Evolutionary conservation across 1,139 yeast species (phyloP), one percentile per base, ranked within the genome.

Genomic region (Yamadazyma sp.): DNA sequence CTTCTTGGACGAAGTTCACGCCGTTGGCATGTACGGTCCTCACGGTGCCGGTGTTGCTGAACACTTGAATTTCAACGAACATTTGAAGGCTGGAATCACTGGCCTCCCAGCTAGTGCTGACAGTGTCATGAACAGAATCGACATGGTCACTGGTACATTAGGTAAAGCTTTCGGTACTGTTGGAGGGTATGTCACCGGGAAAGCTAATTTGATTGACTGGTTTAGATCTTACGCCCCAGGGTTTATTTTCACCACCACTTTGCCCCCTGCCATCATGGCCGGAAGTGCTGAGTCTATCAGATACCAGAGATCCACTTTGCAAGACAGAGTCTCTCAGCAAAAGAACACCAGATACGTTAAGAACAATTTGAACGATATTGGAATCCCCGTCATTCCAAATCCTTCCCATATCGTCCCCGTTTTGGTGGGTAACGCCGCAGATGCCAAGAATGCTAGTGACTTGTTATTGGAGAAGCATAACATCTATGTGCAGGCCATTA

Each of bases 21-120:
- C 98, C 32, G 98, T 94, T 39, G 99, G 99, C 41, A 80, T 92
- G 85, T 92, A 92, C 62, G 98, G 98, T 56, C 98, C 98, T 45
- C 96, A 87, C 57, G 99, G 99, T 57, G 98, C 96, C 31, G 99
- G 99, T 69, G 98, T 92, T 41, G 97, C 98, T 37, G 98, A 94
- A 66, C 98, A 92, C 62, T 74, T 86, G 57, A 87, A 92, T 64
- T 91, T 88, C 56, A 87, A 87, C 35, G 81, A 82, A 45, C 95
- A 89, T 61, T 75, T 84, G 60, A 70, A 77, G 48, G 59, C 79
- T 12, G 95, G 94, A 53, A 72, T 82, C 48, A 73, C 75, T 7
- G 67, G 79, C n/a, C 17, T 35, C 5, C 71, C 74, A 26, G 56
- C 56, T 27, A 25, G 34, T 10, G 53, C 60, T 36, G 59, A 69